phyloP scores from a whole-genome alignment of 805 yeast genomes.

The Ogataea trehalophila region DNA sequence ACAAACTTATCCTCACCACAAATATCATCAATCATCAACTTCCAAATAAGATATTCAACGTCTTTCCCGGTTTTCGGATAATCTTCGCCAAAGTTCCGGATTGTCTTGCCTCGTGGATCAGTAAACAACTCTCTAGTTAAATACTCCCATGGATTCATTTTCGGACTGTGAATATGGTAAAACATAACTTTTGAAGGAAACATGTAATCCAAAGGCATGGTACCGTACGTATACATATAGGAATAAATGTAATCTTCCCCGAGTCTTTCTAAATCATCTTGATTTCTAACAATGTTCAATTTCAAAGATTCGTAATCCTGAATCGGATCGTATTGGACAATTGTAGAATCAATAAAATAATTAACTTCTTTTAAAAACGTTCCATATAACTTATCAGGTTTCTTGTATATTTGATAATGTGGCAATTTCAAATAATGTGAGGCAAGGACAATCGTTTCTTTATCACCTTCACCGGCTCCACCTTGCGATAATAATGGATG shows the following conservation, averaged over 20 bases:
- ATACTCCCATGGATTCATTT: slow-evolving; percentile 40
- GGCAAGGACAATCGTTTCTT: slow-evolving; percentile 68
- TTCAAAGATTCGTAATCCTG: slow-evolving; percentile 19
- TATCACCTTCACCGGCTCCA: slow-evolving; percentile 73
- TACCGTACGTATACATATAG: slow-evolving; percentile 15
- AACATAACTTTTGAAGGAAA: slow-evolving; percentile 17
- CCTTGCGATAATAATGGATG: slow-evolving; percentile 61
- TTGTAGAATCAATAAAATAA: slow-evolving; percentile 24
- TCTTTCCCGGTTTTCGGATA: slow-evolving; percentile 14
- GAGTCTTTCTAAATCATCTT: slow-evolving; percentile 1
- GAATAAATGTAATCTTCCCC: slow-evolving; percentile 14
- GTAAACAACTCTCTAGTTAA: slow-evolving; percentile 13
- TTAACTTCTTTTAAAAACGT: slow-evolving; percentile 15
- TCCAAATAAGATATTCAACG: slow-evolving; percentile 25
- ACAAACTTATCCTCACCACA: slow-evolving; percentile 14
- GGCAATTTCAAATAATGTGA: slow-evolving; percentile 43
- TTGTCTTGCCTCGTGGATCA: slow-evolving; percentile 7
- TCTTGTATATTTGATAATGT: slow-evolving; percentile 45
- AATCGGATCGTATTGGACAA: slow-evolving; percentile 29
- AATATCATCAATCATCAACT: slow-evolving; percentile 16
- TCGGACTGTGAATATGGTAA: slow-evolving; percentile 44
- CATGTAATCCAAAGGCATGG: slow-evolving; percentile 9
- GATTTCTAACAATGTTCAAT: slow-evolving; percentile 6
- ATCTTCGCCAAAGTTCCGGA: slow-evolving; percentile 20
- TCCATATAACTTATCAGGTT: slow-evolving; percentile 24